Base-by-base conservation (phyloP, 139 green algal species). In the Tetradesmus obliquus region DNA sequence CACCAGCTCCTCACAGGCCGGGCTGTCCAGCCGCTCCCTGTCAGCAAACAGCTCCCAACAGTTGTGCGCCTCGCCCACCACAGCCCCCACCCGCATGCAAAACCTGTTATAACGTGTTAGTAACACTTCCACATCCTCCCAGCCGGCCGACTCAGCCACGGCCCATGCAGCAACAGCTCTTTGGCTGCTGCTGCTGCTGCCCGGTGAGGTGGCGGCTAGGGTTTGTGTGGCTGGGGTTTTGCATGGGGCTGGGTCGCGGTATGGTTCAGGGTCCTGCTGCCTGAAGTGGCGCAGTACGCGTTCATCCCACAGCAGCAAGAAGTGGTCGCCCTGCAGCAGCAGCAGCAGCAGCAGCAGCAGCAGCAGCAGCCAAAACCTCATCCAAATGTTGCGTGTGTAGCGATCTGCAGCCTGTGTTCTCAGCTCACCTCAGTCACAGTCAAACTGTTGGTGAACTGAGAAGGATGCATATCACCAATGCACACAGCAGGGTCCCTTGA, bases 291-390 rank as follows among this genome's bases (percentile, higher is more conserved):
- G 22, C 19, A 83, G 74, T 1, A 90, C 51, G 1, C 69, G 69
- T 24, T 66, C 51, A 3, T 90, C 86, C 86, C 86, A 90, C 17
- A 90, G 69, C 58, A 90, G 22, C 69, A 90, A 22, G 69, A 83
- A 90, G 7, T 72, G 53, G 20, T 90, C 86, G 9, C 86, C 86
- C 22, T 81, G 22, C 72, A 81, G 3, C 12, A 9, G 9, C 72
- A 53, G 72, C 72, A 51, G 72, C 72, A 5, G 19, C 72, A 79
- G 9, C 17, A 79, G 71, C 10, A 79, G 71, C 72, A 81, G 72
- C 72, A 45, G 72, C 72, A 45, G 32, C n/a, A n/a, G n/a, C n/a
- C n/a, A n/a, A n/a, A n/a, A n/a, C n/a, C n/a, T n/a, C n/a, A n/a
- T n/a, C n/a, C n/a, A n/a, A n/a, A n/a, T n/a, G n/a, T n/a, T n/a